Evolutionary conservation across 768 basidiomycete genomes (phyloP).

Genomic region (Lyophyllum semitale): DNA sequence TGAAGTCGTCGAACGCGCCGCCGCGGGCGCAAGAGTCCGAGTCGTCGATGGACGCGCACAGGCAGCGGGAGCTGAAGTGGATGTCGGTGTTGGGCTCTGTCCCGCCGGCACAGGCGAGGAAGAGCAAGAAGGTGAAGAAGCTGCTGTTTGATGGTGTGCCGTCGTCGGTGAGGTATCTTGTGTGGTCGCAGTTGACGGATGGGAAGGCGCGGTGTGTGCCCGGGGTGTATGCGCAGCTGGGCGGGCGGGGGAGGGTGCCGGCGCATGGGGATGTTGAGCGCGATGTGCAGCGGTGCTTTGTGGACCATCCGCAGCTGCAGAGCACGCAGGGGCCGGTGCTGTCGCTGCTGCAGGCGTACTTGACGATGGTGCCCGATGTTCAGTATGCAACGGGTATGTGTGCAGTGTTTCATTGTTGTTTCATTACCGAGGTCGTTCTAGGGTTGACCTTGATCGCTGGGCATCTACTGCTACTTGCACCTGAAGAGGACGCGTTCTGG

Average conservation of each 20-base stretch:
- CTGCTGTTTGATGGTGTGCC: conserved; percentile 80
- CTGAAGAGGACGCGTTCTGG: conserved; percentile 92
- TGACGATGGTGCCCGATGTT: conserved; percentile 85
- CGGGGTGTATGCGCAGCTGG: conserved; percentile 66
- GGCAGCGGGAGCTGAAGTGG: conserved; percentile 79
- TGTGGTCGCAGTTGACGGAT: conserved; percentile 82
- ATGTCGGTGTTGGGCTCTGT: conserved; percentile 59
- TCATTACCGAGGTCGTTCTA: conserved; percentile 24
- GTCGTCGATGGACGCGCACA: conserved; percentile 61
- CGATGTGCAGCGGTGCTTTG: conserved; percentile 57
- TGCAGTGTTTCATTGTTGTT: neutral
- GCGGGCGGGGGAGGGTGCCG: conserved; percentile 53
- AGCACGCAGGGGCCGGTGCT: conserved; percentile 57
- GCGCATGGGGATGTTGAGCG: conserved; percentile 55
- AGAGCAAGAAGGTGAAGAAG: conserved; percentile 78
- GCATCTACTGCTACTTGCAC: conserved; percentile 70
- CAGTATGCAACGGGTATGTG: conserved; percentile 62
- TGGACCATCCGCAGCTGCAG: conserved; percentile 59
- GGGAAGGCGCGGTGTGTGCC: conserved; percentile 71
- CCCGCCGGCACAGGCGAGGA: conserved; percentile 63
- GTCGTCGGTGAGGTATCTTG: conserved; percentile 78
- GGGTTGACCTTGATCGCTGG: conserved; percentile 73
- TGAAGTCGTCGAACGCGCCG: conserved; percentile 1
- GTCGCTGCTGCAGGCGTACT: conserved; percentile 68
- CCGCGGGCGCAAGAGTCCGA: conserved; percentile 31